Base-by-base conservation (phyloP, 306 rosid species). In the Quercus parvula region DNA sequence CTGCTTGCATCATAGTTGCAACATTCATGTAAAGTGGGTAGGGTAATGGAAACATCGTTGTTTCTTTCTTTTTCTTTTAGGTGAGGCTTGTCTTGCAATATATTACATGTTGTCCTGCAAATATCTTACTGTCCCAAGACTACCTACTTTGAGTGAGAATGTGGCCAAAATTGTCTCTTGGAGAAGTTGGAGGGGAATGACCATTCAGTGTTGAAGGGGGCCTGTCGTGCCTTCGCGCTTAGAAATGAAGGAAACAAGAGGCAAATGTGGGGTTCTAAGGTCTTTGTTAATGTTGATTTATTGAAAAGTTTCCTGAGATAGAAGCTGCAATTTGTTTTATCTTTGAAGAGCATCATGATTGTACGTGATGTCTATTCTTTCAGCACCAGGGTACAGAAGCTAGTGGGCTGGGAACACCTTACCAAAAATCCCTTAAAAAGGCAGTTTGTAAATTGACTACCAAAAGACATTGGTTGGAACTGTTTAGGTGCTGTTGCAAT, bases 281-380 rank as follows among this genome's bases (percentile, higher is more conserved):
- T 35, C 72, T 83, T 81, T 81, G 64, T 72, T 67, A 18, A 80
- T 66, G 57, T 28, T 75, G 82, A 70, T 56, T 2, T 58, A 44
- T 64, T 11, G 57, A 73, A 81, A 82, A 84, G 78, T 75, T 85
- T 74, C 80, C 54, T 1, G 75, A 77, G 79, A 75, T 84, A 33
- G 84, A 61, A 78, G 70, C 55, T 61, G 61, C 64, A 57, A 66
- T 80, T 74, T 79, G 90, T 81, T 85, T 81, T 44, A 62, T 82
- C 82, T 84, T 88, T 75, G 81, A 77, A 77, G 76, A 67, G 74
- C 90, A 88, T 8, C 79, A 85, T 88, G 52, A 88, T 84, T 85
- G 62, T 27, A 75, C 52, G 79, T 77, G 77, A 82, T 85, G 69
- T 22, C 27, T 22, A 9, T 86, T 88, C 54, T 77, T 78, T 67